Evolutionary conservation across 2,329 filamentous ascomycete species (phyloP), one percentile per base, ranked within the genome.

Genomic region (Aspergillus sp.): DNA sequence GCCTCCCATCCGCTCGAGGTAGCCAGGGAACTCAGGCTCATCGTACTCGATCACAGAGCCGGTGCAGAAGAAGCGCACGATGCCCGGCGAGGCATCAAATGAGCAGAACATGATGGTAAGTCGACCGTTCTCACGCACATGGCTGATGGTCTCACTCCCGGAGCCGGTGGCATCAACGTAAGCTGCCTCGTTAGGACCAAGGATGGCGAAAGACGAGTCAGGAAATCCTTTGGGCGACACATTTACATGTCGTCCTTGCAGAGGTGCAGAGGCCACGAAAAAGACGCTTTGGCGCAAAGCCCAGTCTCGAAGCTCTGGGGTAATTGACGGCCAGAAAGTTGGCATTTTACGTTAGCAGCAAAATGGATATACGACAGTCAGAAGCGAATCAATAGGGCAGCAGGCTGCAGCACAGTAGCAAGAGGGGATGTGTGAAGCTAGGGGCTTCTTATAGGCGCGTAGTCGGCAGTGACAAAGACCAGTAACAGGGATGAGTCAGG

Each of bases 121-220:
- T 15, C 90, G 84, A 30, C 87, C 88, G 68, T 93, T 93, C 70
- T 94, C 90, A 71, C 91, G 88, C 10, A 91, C 75, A 69, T 93
- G 90, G 4, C 86, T 82, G 62, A 93, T 88, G 3, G 90, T 93
- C 77, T 94, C 90, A 69, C 83, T 87, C 23, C 90, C 90, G 32
- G 87, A 90, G 30, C 90, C 90, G 1, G 88, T 91, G 62, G 87
- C 84, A 70, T 93, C 90, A 58, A 92, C 81, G 70, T 92, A 93
- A 25, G 86, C 88, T 59, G 83, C 84, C n/a, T 80, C 78, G 62
- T 83, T 88, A 30, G 83, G 80, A 8, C 77, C 75, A 55, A 90
- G 78, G 56, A 90, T 79, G 32, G 84, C 81, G 68, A 90, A 86
- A 27, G 87, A 87, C n/a, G 82, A 77, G 17, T 83, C 80, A 0